A percentile compares a stretch with the other conserved stretches of the same genome.
These are phyloP conservation scores for Blastobotrys petasosporus DNA, from an alignment of 1,139 yeast genomes.

Conservation along the genomic window DNA sequence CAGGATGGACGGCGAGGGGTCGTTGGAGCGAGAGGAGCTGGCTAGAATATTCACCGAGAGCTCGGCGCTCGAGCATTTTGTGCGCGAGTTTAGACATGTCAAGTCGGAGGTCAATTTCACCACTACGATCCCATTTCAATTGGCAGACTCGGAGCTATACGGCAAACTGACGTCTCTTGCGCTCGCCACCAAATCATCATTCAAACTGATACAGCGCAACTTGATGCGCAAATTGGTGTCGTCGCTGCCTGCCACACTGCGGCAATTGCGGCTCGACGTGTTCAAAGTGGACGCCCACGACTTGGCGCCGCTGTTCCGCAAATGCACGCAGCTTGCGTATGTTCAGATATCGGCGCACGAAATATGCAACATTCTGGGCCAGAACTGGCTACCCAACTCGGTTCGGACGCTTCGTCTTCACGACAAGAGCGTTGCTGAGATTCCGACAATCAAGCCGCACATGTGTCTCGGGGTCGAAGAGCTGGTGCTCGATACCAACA, in stretches of 20 bases:
- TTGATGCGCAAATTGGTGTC: not conserved
- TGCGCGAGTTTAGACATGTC: not conserved
- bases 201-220: conserved; percentile 3
- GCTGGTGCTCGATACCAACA: conserved; percentile 1
- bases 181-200: not conserved
- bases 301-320: not conserved
- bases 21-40: conserved; percentile 2
- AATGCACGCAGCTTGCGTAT: conserved; percentile 1
- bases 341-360: not conserved
- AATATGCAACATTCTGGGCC: conserved; percentile 1
- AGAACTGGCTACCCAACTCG: conserved; percentile 6
- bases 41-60: not conserved
- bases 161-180: conserved; percentile 2
- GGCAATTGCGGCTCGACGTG: conserved; percentile 3
- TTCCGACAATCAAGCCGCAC: not conserved
- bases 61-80: conserved; percentile 6
- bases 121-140: conserved; percentile 5
- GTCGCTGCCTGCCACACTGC: not conserved
- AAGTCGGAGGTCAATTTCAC: not conserved
- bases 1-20: conserved; percentile 4
- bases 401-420: conserved; percentile 4
- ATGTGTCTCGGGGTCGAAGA: not conserved
- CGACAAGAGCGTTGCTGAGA: conserved; percentile 1
- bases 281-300: conserved; percentile 5
- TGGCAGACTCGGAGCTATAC: conserved; percentile 4